Evolutionary conservation across 192 early-diverging fungal genomes (phyloP).

Genomic region (Entrophospora sp.): DNA sequence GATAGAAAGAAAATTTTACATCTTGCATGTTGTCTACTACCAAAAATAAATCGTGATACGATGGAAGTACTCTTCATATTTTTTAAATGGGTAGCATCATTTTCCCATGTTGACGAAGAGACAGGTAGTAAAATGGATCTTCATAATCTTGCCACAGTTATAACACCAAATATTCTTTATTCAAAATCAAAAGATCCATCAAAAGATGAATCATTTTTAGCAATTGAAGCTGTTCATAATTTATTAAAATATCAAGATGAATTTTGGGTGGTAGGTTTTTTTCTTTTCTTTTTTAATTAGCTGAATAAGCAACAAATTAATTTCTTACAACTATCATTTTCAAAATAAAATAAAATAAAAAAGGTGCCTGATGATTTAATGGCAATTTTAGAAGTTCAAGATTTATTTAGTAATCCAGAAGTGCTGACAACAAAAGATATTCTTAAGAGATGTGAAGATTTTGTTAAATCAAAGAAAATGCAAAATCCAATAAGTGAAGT

Average conservation of each 20-base stretch:
- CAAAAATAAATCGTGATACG: constrained; percentile 84
- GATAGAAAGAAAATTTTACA: constrained; percentile 66
- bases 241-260: constrained; percentile 56
- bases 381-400: constrained; percentile 39
- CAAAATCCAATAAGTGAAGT: constrained; percentile 1
- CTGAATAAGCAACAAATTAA: not conserved
- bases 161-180: constrained; percentile 90
- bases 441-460: constrained; percentile 44
- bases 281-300: not conserved
- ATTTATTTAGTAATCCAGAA: constrained; percentile 34
- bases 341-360: not conserved
- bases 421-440: constrained; percentile 46
- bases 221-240: constrained; percentile 60
- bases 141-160: constrained; percentile 85
- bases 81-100: constrained; percentile 76
- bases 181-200: constrained; percentile 74
- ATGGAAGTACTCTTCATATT: constrained; percentile 87
- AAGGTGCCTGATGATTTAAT: constrained; percentile 49
- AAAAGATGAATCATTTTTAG: constrained; percentile 62
- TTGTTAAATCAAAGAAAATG: constrained; percentile 38
- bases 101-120: constrained; percentile 59
- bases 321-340: not conserved
- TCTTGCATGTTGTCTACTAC: constrained; percentile 74
- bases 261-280: constrained; percentile 51
- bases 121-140: constrained; percentile 89